These are phyloP conservation scores for Lachnellula arida DNA, from an alignment of 2,329 filamentous ascomycete genomes.

Conservation along the genomic window DNA sequence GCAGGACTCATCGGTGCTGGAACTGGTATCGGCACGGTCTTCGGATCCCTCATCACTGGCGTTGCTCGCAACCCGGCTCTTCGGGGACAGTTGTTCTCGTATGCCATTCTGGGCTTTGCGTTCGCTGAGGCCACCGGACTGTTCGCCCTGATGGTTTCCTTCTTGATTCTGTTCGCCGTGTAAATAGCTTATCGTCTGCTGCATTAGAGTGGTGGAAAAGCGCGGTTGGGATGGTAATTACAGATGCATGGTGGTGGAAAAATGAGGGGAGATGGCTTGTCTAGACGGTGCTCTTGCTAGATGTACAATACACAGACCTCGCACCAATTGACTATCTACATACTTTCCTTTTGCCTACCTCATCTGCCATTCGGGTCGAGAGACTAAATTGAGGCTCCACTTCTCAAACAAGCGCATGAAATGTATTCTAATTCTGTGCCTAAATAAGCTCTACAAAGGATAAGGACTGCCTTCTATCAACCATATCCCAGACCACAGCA, in stretches of 20 bases:
- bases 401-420: too few species aligned
- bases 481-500: background rate
- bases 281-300: too few species aligned
- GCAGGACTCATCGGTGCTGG: constrained; percentile 31
- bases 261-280: too few species aligned
- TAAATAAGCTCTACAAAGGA: too few species aligned
- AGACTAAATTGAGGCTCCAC: too few species aligned
- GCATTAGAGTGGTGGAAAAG: background rate
- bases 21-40: constrained; percentile 47
- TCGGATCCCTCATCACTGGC: constrained; percentile 49
- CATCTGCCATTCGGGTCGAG: too few species aligned
- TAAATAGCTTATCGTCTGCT: constrained; percentile 13
- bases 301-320: too few species aligned
- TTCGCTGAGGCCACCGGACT: constrained; percentile 60
- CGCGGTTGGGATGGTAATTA: background rate
- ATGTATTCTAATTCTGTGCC: too few species aligned
- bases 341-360: too few species aligned
- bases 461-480: too few species aligned
- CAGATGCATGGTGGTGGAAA: too few species aligned
- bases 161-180: constrained; percentile 28
- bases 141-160: constrained; percentile 47
- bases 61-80: constrained; percentile 52
- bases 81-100: constrained; percentile 54
- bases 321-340: too few species aligned
- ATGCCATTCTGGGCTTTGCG: constrained; percentile 61